These are phyloP conservation scores for Plasmodium yoelii DNA, from an alignment of 169 alveolate genomes.

Conservation along the genomic window DNA sequence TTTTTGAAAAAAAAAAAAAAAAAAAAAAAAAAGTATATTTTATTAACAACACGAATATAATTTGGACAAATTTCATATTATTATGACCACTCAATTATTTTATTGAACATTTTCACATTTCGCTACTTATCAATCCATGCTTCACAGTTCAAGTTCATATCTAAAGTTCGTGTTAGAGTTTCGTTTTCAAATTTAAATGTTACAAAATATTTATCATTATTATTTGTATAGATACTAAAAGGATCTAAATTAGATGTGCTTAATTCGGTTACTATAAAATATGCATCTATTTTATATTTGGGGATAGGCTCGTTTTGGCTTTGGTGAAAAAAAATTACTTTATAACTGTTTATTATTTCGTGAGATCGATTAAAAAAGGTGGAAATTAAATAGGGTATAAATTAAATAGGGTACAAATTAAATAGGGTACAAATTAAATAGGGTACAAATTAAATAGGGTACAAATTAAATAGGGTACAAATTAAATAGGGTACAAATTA, in stretches of 20 bases:
- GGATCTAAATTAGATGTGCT: not conserved
- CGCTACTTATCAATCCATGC: slow-evolving; percentile 77
- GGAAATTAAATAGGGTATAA: not conserved
- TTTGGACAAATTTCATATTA: not conserved
- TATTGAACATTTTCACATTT: not conserved
- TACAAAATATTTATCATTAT: slow-evolving; percentile 44
- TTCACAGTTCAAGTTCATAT: slow-evolving; percentile 65
- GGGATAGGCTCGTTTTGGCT: slow-evolving; percentile 43
- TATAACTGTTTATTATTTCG: slow-evolving; percentile 22
- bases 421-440: too few relatives aligned
- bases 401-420: too few relatives aligned
- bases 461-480: too few relatives aligned
- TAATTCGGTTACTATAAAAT: slow-evolving; percentile 50
- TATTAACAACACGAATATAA: not conserved
- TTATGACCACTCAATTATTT: not conserved
- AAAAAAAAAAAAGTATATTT: not conserved
- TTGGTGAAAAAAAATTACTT: slow-evolving; percentile 58
- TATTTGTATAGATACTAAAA: not conserved
- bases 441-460: too few relatives aligned
- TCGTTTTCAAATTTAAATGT: slow-evolving; percentile 71
- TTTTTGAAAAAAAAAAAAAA: not conserved
- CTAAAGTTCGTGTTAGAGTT: slow-evolving; percentile 41
- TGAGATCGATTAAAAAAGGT: slow-evolving; percentile 8
- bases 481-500: too few relatives aligned
- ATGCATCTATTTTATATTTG: slow-evolving; percentile 40